Evolutionary conservation across 441 rosid genomes (phyloP), one percentile per base, ranked within the genome.

Genomic region (Brassica balearica): DNA sequence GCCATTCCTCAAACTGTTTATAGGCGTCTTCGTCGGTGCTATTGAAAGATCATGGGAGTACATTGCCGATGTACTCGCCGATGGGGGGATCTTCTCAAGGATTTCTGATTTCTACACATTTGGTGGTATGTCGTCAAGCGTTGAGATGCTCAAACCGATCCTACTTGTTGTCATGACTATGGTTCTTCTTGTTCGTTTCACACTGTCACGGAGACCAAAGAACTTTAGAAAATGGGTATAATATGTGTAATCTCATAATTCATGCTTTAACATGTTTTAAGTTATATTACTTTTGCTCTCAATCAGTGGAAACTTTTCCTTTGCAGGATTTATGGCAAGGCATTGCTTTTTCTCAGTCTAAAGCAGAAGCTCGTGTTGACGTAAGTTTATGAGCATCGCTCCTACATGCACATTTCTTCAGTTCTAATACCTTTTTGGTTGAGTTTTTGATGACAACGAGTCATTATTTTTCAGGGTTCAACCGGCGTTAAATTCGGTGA

Each of bases 291-390:
- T 48, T 36, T 8, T 34, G 69, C 51, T 65, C 56, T 38, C 51
- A 68, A 46, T 71, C 62, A 69, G 64, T 62, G 17, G 8, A 27
- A 32, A 62, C 23, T 27, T 5, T 68, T 71, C 66, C 77, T 74
- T 86, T 84, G 81, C 86, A 95, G 98, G 98, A 92, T 77, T 83
- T 95, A 59, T 95, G 97, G 98, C 97, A 90, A 87, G 98, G 98
- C 71, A 91, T 92, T 85, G 95, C 92, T 64, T 95, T 95, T 87
- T 91, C 98, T 76, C 92, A 90, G 72, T 95, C 98, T 78, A 95
- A 95, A 89, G 96, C 97, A 51, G 97, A 95, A 90, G 98, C 98
- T 75, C 97, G 97, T 79, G 97, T 95, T 85, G 98, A 95, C 76
- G 97, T 92, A 64, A 87, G 97, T 84, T 75, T 83, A 29, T 71